These are phyloP conservation scores for Microdochium bolleyi DNA, from an alignment of 2,329 filamentous ascomycete species.

Conservation along the genomic window DNA sequence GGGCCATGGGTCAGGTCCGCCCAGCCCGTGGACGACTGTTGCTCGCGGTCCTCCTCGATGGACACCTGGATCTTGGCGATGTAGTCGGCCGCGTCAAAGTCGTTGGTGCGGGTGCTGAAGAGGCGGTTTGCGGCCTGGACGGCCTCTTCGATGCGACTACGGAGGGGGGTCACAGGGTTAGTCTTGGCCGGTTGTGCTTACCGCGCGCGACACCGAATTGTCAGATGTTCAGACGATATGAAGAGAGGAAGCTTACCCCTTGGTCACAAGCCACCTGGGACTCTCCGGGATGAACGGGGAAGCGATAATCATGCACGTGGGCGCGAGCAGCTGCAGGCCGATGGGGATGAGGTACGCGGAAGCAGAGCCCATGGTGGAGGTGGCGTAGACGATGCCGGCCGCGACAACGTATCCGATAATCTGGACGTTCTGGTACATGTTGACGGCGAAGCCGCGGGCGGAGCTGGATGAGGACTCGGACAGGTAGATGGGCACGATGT, in stretches of 20 bases:
- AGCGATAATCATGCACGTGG: slow-evolving; percentile 30
- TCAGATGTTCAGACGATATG: background rate
- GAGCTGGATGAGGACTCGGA: background rate
- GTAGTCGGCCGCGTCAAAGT: slow-evolving; percentile 6
- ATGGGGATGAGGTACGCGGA: slow-evolving; percentile 9
- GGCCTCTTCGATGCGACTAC: slow-evolving; percentile 6
- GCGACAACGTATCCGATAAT: background rate
- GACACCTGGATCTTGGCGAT: slow-evolving; percentile 6
- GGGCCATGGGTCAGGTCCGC: slow-evolving; percentile 8
- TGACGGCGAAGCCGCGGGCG: background rate
- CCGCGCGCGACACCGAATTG: too few species aligned
- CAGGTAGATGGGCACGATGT: background rate
- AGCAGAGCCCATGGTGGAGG: slow-evolving; percentile 3
- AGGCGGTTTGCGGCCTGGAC: slow-evolving; percentile 3
- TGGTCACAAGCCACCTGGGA: slow-evolving; percentile 8
- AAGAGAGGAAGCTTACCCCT: background rate
- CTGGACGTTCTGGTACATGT: background rate
- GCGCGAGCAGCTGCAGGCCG: slow-evolving; percentile 8
- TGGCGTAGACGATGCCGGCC: background rate
- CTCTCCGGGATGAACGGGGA: slow-evolving; percentile 8
- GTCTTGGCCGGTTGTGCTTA: background rate
- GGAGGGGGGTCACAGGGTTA: background rate
- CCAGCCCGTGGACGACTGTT: slow-evolving; percentile 6
- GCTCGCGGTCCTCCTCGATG: slow-evolving; percentile 6
- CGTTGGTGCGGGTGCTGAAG: slow-evolving; percentile 4